Evolutionary conservation across 768 basidiomycete species (phyloP).

Genomic region (Leccinellum luteum): DNA sequence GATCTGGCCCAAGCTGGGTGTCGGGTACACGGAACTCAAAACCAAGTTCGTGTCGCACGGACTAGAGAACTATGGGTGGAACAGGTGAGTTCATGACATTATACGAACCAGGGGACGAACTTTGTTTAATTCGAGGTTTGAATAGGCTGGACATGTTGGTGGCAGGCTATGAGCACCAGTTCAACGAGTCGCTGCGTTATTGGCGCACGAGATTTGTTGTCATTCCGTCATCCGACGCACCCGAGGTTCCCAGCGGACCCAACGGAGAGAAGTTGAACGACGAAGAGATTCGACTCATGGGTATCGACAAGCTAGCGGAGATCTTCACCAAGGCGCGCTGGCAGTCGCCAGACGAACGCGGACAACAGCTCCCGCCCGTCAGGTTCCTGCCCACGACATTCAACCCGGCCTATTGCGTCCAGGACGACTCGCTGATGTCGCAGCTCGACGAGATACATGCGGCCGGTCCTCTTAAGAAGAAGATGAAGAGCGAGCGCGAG

Average conservation of each 20-base stretch:
- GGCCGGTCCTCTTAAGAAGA: constrained; percentile 71
- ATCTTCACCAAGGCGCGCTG: constrained; percentile 83
- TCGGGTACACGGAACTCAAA: constrained; percentile 78
- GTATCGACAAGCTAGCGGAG: constrained; percentile 90
- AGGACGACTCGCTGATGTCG: constrained; percentile 75
- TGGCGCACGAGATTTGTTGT: constrained; percentile 95
- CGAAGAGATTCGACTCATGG: constrained; percentile 83
- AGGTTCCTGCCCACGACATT: constrained; percentile 84
- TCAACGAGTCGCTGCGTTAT: constrained; percentile 81
- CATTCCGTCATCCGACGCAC: constrained; percentile 79
- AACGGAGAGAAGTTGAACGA: constrained; percentile 77
- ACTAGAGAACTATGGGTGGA: constrained; percentile 84
- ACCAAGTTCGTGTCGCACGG: constrained; percentile 77
- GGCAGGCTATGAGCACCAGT: constrained; percentile 76
- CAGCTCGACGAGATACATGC: constrained; percentile 81
- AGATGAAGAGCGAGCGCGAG: constrained; percentile 75
- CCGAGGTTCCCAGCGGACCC: constrained; percentile 49
- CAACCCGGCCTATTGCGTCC: constrained; percentile 73
- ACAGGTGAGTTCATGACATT: constrained; percentile 49
- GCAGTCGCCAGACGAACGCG: constrained; percentile 48
- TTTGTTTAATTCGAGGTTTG: not conserved
- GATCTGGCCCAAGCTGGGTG: constrained; percentile 91
- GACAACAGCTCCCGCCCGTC: constrained; percentile 52
- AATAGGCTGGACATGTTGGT: constrained; percentile 82
- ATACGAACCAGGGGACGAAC: not conserved